A percentile compares a stretch with the other conserved stretches of the same genome.
phyloP scores from a whole-genome alignment of 352 stramenopile species.

The Pythium chondricola region DNA sequence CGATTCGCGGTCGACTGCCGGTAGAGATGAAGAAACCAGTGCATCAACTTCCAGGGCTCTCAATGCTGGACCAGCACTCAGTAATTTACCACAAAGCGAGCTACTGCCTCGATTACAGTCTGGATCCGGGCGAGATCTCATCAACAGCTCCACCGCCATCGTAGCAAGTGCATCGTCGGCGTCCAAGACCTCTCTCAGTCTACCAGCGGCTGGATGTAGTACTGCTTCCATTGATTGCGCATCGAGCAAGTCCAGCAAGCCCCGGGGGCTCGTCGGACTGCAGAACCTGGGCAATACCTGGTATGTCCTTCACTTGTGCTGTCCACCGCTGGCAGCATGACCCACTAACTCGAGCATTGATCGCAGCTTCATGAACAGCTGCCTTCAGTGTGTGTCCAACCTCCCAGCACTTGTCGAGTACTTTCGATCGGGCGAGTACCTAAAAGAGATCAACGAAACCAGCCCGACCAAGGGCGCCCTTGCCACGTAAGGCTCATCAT shows the following conservation, averaged over 20 bases:
- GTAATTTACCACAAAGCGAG: conserved; percentile 1
- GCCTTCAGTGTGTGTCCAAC: conserved; percentile 78
- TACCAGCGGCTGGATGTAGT: neutral
- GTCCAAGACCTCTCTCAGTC: conserved; percentile 2
- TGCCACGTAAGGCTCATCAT: conserved; percentile 30
- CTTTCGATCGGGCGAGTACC: conserved; percentile 36
- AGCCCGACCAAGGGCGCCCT: conserved; percentile 61
- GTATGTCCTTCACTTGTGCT: too few species aligned
- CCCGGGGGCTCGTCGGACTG: conserved; percentile 20
- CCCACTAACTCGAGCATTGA: too few species aligned
- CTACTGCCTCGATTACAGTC: conserved; percentile 1
- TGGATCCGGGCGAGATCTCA: conserved; percentile 9
- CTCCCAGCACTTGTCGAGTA: conserved; percentile 47
- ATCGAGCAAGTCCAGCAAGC: neutral
- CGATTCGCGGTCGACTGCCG: conserved; percentile 5
- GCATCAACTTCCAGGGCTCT: neutral
- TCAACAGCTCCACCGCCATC: neutral
- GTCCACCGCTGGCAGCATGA: too few species aligned
- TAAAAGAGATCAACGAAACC: conserved; percentile 45
- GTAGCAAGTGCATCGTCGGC: neutral
- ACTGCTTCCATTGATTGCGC: neutral
- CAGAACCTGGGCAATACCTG: conserved; percentile 82
- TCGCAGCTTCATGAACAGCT: conserved; percentile 87
- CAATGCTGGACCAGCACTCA: neutral
- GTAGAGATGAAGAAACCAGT: conserved; percentile 14